Base-by-base conservation (phyloP, 306 rosid genomes). In the Vigna angularis region DNA sequence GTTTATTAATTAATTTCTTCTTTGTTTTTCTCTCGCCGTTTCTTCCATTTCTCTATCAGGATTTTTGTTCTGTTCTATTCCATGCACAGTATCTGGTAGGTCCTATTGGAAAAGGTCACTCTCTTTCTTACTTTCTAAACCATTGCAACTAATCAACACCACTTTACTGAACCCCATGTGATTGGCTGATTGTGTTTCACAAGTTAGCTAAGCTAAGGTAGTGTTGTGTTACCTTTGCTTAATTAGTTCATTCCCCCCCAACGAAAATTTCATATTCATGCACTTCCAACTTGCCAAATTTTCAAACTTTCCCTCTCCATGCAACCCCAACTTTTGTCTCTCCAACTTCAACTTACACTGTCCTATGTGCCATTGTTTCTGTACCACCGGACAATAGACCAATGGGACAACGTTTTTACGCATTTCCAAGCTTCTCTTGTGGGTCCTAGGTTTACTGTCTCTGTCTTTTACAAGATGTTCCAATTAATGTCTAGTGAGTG, bases 111-210 rank as follows among this genome's bases (percentile, higher is more conserved):
- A 86, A 89, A 81, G 87, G 42, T 38, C 71, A 48, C 82, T 73
- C 79, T 75, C 83, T 86, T 85, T 91, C 84, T 17, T 55, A 59
- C 87, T 75, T 81, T 84, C 74, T 7, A 66, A 57, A 78, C 76
- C 28, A 26, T 26, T 26, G 28, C 28, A 26, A 26, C 28, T 26
- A 26, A 26, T 26, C 28, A 26, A 26, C 28, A 26, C 28, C 76
- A 53, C 74, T 64, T 68, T 71, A 63, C 30, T 68, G 40, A 77
- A 64, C 74, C 8, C 34, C 20, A 51, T 66, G 73, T 78, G 84
- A 66, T 61, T 85, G 40, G 42, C 57, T 55, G 13, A 58, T 51
- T 74, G 69, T 34, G 53, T 70, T 58, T 65, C 59, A 28, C 49
- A 51, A 55, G 66, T 70, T 72, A 58, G 59, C 15, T 73, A 16